phyloP scores from a whole-genome alignment of 805 yeast genomes.

The Lipomyces orientalis region DNA sequence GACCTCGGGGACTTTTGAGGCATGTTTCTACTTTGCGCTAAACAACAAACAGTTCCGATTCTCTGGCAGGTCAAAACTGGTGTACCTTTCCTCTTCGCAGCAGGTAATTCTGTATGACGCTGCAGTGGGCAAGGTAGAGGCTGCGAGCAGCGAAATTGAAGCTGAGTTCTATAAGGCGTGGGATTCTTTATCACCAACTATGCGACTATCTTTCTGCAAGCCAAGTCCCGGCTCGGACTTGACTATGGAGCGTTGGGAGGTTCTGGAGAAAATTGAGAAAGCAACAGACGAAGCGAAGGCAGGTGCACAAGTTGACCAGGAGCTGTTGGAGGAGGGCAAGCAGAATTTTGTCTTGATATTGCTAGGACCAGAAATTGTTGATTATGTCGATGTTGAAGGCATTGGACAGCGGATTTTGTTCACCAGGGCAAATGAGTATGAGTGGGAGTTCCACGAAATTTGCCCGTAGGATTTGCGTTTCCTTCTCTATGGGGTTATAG shows the following conservation, averaged over 20 bases:
- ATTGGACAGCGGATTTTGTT: conserved; percentile 30
- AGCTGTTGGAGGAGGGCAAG: conserved; percentile 12
- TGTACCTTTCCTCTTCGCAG: conserved; percentile 8
- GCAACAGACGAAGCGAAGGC: conserved; percentile 14
- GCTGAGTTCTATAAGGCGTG: conserved; percentile 31
- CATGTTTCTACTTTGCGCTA: conserved; percentile 34
- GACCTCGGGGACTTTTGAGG: conserved; percentile 30
- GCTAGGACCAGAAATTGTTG: conserved; percentile 27
- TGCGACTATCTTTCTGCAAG: conserved; percentile 31
- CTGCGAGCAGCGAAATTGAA: conserved; percentile 14
- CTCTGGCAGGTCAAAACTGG: conserved; percentile 29
- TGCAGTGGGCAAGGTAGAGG: conserved; percentile 14
- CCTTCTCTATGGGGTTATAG: background rate
- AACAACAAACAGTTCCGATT: conserved; percentile 30
- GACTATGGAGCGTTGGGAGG: conserved; percentile 17
- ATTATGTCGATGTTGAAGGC: conserved; percentile 29
- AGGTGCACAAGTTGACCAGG: conserved; percentile 12
- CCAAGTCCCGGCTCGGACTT: conserved; percentile 33
- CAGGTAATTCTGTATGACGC: conserved; percentile 23
- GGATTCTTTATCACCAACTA: conserved; percentile 26
- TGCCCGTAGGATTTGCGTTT: conserved; percentile 21
- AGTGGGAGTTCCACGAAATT: conserved; percentile 31
- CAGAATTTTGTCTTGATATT: conserved; percentile 30
- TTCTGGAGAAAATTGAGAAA: conserved; percentile 26
- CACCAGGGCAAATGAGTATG: conserved; percentile 17